phyloP scores from a whole-genome alignment of 75 land plant species.

The Sequoia sempervirens region DNA sequence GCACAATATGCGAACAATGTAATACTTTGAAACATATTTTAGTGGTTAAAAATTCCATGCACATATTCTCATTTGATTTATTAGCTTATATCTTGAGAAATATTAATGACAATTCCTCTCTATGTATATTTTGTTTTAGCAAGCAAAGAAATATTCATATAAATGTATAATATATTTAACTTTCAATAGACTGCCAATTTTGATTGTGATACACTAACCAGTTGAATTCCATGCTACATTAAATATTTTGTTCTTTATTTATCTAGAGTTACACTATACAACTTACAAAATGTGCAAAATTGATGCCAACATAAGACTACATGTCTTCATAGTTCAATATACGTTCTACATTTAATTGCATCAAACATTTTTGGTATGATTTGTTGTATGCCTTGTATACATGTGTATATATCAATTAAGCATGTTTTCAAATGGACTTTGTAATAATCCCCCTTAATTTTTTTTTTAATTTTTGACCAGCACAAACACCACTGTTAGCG shows the following conservation, averaged over 20 bases:
- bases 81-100: not conserved
- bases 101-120: not conserved
- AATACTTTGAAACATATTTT: constrained; percentile 1
- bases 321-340: too few species aligned
- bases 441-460: too few species aligned
- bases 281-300: not conserved
- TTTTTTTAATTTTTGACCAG: too few species aligned
- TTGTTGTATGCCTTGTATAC: too few species aligned
- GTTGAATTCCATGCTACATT: not conserved
- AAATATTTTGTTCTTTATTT: too few species aligned
- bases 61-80: not conserved
- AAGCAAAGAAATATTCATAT: not conserved
- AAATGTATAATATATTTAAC: not conserved
- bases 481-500: too few species aligned
- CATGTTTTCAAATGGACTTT: too few species aligned
- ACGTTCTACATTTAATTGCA: too few species aligned
- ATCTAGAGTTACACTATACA: not conserved
- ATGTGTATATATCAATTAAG: too few species aligned
- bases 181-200: not conserved
- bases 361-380: too few species aligned
- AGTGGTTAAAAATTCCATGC: not conserved
- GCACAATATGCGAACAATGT: constrained; percentile 97
- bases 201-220: not conserved
- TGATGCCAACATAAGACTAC: too few species aligned
- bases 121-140: not conserved